A percentile compares a stretch with the other conserved stretches of the same genome.
These are phyloP conservation scores for Evernia prunastri DNA, from an alignment of 495 filamentous ascomycete species.

Conservation along the genomic window DNA sequence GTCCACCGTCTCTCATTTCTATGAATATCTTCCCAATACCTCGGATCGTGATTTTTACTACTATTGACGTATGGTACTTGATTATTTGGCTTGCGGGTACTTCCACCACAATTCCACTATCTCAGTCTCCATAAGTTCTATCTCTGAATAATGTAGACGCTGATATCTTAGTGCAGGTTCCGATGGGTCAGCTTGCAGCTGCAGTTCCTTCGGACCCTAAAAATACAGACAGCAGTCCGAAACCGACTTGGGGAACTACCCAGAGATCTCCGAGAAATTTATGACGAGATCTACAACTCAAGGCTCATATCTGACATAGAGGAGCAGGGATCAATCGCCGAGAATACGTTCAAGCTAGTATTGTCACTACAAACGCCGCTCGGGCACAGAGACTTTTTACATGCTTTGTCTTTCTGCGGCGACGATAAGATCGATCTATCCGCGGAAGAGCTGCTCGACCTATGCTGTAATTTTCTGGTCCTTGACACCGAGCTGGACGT, in stretches of 20 bases:
- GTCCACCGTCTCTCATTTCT: too few species aligned
- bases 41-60: too few species aligned
- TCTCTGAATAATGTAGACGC: too few species aligned
- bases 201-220: slow-evolving; percentile 29
- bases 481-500: slow-evolving; percentile 24
- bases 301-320: not conserved
- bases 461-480: slow-evolving; percentile 29
- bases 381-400: not conserved
- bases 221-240: slow-evolving; percentile 21
- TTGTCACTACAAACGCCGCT: not conserved
- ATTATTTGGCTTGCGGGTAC: not conserved
- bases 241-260: slow-evolving; percentile 29
- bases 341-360: slow-evolving; percentile 3
- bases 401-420: not conserved
- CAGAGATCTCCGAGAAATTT: slow-evolving; percentile 25
- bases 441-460: slow-evolving; percentile 20
- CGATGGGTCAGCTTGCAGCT: slow-evolving; percentile 34
- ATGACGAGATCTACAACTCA: slow-evolving; percentile 11
- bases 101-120: too few species aligned
- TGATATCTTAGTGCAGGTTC: slow-evolving; percentile 27
- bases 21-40: too few species aligned
- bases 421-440: not conserved
- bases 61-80: too few species aligned
- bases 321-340: not conserved
- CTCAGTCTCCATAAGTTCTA: too few species aligned